A percentile compares a stretch with the other conserved stretches of the same genome.
Evolutionary conservation across 805 yeast species (phyloP).

Genomic region (Metschnikowia drakensbergensis): DNA sequence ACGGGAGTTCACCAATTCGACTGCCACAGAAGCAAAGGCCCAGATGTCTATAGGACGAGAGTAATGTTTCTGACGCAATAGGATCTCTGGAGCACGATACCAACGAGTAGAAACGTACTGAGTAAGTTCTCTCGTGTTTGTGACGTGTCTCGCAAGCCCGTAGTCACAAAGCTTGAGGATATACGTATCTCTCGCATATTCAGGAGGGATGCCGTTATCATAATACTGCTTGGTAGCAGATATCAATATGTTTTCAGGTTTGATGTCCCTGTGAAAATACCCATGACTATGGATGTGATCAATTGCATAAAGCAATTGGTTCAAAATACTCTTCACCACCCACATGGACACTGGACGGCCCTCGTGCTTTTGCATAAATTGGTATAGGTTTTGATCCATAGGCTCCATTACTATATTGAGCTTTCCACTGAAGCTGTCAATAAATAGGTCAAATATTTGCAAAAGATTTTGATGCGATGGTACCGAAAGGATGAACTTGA

Average conservation of each 20-base stretch:
- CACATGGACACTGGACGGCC: constrained; percentile 49
- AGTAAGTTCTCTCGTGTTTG: constrained; percentile 55
- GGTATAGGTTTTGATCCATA: constrained; percentile 77
- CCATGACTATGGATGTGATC: constrained; percentile 71
- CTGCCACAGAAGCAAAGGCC: constrained; percentile 82
- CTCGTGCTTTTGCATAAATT: constrained; percentile 64
- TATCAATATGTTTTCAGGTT: constrained; percentile 88
- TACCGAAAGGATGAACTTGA: constrained; percentile 60
- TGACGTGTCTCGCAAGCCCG: constrained; percentile 66
- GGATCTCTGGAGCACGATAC: constrained; percentile 82
- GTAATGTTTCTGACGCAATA: constrained; percentile 58
- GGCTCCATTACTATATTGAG: constrained; percentile 86
- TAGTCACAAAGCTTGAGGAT: constrained; percentile 76
- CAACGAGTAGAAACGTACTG: constrained; percentile 81
- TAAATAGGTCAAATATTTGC: constrained; percentile 72
- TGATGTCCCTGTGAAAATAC: constrained; percentile 84
- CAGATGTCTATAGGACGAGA: constrained; percentile 74
- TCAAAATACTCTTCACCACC: constrained; percentile 61
- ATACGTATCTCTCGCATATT: constrained; percentile 43
- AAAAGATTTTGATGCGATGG: constrained; percentile 71
- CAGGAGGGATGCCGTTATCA: constrained; percentile 41
- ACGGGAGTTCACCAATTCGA: constrained; percentile 63
- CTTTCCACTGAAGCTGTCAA: constrained; percentile 56
- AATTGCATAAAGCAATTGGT: constrained; percentile 73
- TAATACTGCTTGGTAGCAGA: constrained; percentile 54